Percentiles rank a stretch among this genome's conserved stretches.
These are phyloP conservation scores for Amphibolis antarctica DNA, from an alignment of 106 monocot genomes.

Conservation along the genomic window DNA sequence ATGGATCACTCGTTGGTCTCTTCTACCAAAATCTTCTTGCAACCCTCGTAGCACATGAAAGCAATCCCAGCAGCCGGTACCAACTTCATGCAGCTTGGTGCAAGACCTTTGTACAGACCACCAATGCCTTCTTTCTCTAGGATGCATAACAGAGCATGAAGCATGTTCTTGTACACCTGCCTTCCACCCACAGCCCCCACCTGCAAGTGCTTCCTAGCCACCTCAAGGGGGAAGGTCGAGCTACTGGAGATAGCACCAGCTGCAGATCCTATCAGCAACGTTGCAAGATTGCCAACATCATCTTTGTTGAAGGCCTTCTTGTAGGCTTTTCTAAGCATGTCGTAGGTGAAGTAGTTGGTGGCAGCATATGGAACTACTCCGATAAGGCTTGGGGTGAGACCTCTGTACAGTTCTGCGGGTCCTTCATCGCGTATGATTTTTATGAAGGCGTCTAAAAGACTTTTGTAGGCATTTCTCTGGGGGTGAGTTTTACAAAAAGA, in stretches of 20 bases:
- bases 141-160: slow-evolving; percentile 69
- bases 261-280: slow-evolving; percentile 76
- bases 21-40: slow-evolving; percentile 83
- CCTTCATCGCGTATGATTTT: slow-evolving; percentile 85
- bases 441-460: slow-evolving; percentile 65
- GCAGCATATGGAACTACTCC: slow-evolving; percentile 93
- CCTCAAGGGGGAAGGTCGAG: slow-evolving; percentile 87
- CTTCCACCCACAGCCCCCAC: slow-evolving; percentile 81
- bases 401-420: slow-evolving; percentile 80
- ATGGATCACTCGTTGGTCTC: slow-evolving; percentile 32
- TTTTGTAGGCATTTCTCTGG: slow-evolving; percentile 75
- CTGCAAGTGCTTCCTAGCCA: slow-evolving; percentile 92
- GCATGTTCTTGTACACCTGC: slow-evolving; percentile 84
- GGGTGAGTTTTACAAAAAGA: background rate
- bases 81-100: slow-evolving; percentile 94
- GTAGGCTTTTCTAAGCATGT: slow-evolving; percentile 62
- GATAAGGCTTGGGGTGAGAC: slow-evolving; percentile 79
- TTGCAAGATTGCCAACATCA: slow-evolving; percentile 59
- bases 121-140: slow-evolving; percentile 74
- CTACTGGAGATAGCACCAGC: slow-evolving; percentile 88
- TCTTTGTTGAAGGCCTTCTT: slow-evolving; percentile 49
- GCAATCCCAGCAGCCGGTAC: slow-evolving; percentile 92
- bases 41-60: slow-evolving; percentile 98
- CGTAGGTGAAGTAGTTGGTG: slow-evolving; percentile 81
- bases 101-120: slow-evolving; percentile 82